Evolutionary conservation across 2,329 filamentous ascomycete genomes (phyloP), one percentile per base, ranked within the genome.

Genomic region (Exophiala xenobiotica): DNA sequence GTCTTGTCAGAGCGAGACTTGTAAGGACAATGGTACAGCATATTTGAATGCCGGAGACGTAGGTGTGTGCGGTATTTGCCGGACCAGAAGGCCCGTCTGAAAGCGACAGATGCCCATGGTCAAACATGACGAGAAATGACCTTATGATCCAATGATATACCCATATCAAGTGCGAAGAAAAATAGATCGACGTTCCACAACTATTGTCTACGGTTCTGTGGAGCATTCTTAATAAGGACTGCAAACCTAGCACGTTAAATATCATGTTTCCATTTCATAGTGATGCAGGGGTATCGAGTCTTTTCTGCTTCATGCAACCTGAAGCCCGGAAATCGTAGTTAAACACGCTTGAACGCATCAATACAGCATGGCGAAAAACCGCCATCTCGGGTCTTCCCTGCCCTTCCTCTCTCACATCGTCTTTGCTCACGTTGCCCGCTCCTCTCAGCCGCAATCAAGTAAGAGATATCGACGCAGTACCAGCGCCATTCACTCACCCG

Each of bases 1-100:
- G 88, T 70, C 69, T 41, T 92, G 88, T 64, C 67, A 65, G 37
- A 80, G 77, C 57, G 63, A 66, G 3, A 58, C 70, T 2, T 92
- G 88, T 64, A 69, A 68, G 53, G 74, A 70, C 9, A 51, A 19
- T 14, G 33, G n/a, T 5, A 79, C 75, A 39, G 54, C 62, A 16
- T 92, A 89, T 65, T 63, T 84, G 46, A 92, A 91, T 63, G 77
- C 85, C 8, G 81, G 78, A 1, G 87, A 91, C 66, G 82, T 77
- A 57, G 85, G 83, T 5, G 66, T 83, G 0, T 92, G 88, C 65
- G 86, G 87, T 3, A 68, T 88, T 4, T 92, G 87, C 64, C 84
- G 83, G 23, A 18, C 27, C 14, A 69, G 68, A 59, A 72, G 67
- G 58, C 14, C 11, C 11, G 22, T 12, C 16, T 49, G 24, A 46